These are phyloP conservation scores for Penicillium freii DNA, from an alignment of 2,329 filamentous ascomycete genomes.

Conservation along the genomic window DNA sequence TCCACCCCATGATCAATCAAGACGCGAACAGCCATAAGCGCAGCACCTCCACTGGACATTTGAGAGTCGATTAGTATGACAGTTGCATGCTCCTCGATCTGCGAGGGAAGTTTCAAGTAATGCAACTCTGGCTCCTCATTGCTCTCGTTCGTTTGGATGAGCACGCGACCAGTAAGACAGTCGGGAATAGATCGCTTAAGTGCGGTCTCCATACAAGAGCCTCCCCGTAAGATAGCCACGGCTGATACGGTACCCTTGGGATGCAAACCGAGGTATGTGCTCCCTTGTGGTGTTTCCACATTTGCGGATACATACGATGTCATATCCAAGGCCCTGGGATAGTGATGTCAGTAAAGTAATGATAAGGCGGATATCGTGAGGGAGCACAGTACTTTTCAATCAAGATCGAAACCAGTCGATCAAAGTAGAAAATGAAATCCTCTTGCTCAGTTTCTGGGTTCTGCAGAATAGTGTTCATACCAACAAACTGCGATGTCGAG, in stretches of 20 bases:
- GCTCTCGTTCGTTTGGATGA: constrained; percentile 83
- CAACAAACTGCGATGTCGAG: constrained; percentile 75
- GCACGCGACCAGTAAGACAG: constrained; percentile 79
- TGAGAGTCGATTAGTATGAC: constrained; percentile 89
- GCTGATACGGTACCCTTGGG: constrained; percentile 75
- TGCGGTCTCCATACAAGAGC: constrained; percentile 82
- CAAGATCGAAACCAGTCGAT: constrained; percentile 78
- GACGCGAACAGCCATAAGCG: constrained; percentile 94
- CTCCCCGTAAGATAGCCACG: constrained; percentile 83
- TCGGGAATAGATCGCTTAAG: constrained; percentile 89
- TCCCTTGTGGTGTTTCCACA: constrained; percentile 69
- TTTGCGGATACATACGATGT: constrained; percentile 64
- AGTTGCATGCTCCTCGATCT: constrained; percentile 71
- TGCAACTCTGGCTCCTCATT: constrained; percentile 92
- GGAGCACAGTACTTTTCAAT: constrained; percentile 60
- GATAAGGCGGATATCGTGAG: background rate
- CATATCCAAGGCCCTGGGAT: constrained; percentile 68
- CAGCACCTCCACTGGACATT: constrained; percentile 84
- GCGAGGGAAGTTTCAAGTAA: constrained; percentile 74
- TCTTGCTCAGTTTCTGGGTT: constrained; percentile 74
- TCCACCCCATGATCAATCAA: constrained; percentile 88
- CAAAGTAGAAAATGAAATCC: constrained; percentile 97
- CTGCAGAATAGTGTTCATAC: constrained; percentile 88
- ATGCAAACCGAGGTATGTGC: constrained; percentile 68
- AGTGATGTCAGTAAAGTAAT: constrained; percentile 1